These are phyloP conservation scores for Echites panduratus DNA, from an alignment of 257 asterid species.

Conservation along the genomic window DNA sequence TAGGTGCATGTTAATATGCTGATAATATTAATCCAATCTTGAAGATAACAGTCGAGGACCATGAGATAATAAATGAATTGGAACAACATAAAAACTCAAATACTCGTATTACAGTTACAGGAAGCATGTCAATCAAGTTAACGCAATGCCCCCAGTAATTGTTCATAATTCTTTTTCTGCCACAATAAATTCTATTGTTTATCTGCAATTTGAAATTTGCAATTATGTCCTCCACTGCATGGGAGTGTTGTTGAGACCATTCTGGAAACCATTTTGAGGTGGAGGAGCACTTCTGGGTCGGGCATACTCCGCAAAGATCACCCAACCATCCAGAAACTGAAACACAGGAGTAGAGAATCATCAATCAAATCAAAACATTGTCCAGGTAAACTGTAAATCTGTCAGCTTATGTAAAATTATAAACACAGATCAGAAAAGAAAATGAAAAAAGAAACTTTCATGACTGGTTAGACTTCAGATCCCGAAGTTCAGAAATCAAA, in stretches of 20 bases:
- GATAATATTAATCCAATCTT: background rate
- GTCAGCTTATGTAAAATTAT: background rate
- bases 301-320: conserved; percentile 80
- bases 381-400: background rate
- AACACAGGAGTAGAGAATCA: conserved; percentile 6
- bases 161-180: background rate
- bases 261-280: conserved; percentile 15
- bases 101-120: background rate
- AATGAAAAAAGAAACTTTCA: background rate
- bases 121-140: background rate
- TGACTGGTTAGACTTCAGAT: background rate
- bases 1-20: too few species aligned
- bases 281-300: conserved; percentile 55
- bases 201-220: background rate
- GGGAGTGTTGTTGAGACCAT: conserved; percentile 14
- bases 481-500: background rate
- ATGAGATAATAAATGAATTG: background rate
- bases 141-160: background rate
- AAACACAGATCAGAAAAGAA: background rate
- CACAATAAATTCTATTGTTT: background rate
- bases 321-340: conserved; percentile 86
- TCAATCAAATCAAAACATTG: background rate
- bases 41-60: background rate
- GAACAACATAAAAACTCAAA: background rate
- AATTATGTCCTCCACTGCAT: conserved; percentile 11